Conservation (phyloP, 352 stramenopile species). For the Globisporangium sylvaticum region DNA sequence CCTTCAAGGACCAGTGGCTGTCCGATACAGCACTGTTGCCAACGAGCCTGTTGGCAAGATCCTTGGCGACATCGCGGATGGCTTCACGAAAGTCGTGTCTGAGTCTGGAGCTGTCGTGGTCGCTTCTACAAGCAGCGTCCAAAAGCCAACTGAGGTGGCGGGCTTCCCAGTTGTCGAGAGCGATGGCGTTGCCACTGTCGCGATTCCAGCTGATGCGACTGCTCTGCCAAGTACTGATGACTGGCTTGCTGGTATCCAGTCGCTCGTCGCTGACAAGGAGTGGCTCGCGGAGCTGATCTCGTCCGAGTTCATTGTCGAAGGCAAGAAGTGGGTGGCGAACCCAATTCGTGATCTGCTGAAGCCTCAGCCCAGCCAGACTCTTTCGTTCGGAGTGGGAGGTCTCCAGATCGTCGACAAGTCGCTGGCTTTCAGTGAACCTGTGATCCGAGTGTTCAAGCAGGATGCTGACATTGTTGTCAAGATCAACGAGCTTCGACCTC, state of each 20-base stretch:
- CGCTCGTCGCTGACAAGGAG: slow-evolving; percentile 31
- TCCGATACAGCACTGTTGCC: slow-evolving; percentile 68
- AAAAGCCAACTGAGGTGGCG: slow-evolving; percentile 17
- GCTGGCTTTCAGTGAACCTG: slow-evolving; percentile 28
- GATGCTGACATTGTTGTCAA: slow-evolving; percentile 36
- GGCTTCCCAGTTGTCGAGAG: slow-evolving; percentile 20
- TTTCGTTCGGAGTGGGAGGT: slow-evolving; percentile 30
- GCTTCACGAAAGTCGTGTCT: slow-evolving; percentile 48
- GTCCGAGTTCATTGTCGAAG: slow-evolving; percentile 42
- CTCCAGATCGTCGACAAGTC: slow-evolving; percentile 42
- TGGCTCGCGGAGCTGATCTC: slow-evolving; percentile 58
- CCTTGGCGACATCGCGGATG: slow-evolving; percentile 53
- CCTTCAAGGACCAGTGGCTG: slow-evolving; percentile 77
- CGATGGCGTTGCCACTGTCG: slow-evolving; percentile 24
- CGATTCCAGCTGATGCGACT: slow-evolving; percentile 20
- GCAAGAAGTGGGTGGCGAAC: slow-evolving; percentile 71
- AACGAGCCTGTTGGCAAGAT: slow-evolving; percentile 82
- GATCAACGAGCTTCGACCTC: slow-evolving; percentile 55
- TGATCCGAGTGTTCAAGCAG: slow-evolving; percentile 47
- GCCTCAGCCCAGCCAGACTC: slow-evolving; percentile 40
- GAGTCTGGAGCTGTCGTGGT: slow-evolving; percentile 16
- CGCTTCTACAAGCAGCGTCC: neutral
- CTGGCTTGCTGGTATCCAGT: slow-evolving; percentile 40
- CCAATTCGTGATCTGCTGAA: slow-evolving; percentile 48
- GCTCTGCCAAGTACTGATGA: slow-evolving; percentile 29